Conservation (phyloP, 768 basidiomycete genomes). For the Boletus insuetus region DNA sequence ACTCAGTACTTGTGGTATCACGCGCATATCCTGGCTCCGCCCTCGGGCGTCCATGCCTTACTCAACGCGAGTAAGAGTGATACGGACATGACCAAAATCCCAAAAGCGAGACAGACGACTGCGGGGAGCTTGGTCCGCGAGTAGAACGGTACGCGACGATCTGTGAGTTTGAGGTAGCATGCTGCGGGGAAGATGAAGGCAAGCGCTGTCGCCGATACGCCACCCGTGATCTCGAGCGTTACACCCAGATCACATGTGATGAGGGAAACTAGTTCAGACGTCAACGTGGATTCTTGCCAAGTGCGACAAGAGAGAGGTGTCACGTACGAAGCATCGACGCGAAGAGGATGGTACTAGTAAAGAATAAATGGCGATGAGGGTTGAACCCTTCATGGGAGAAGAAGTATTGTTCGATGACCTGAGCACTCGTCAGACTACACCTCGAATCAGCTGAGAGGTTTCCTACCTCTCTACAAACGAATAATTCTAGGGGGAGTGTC, state of each 20-base stretch:
- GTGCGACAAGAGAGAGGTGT: neutral
- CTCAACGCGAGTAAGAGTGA: constrained; percentile 74
- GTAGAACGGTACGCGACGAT: constrained; percentile 57
- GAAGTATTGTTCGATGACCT: constrained; percentile 96
- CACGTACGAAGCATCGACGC: constrained; percentile 76
- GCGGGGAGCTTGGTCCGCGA: constrained; percentile 76
- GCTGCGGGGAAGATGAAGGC: constrained; percentile 92
- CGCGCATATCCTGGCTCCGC: constrained; percentile 68
- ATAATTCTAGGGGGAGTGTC: constrained; percentile 91
- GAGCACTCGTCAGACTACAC: constrained; percentile 8
- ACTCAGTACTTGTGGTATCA: constrained; percentile 31
- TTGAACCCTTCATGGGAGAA: constrained; percentile 86
- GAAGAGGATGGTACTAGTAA: constrained; percentile 83
- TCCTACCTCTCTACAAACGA: constrained; percentile 91
- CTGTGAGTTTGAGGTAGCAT: constrained; percentile 77
- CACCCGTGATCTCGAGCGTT: constrained; percentile 97
- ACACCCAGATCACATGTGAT: constrained; percentile 97
- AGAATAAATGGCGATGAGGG: constrained; percentile 81
- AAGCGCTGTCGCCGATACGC: constrained; percentile 86
- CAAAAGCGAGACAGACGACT: constrained; percentile 68
- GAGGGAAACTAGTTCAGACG: constrained; percentile 64
- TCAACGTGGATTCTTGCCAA: neutral
- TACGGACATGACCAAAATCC: constrained; percentile 69
- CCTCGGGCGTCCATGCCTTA: constrained; percentile 76
- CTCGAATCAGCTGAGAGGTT: neutral